These are phyloP conservation scores for Arabidopsis arenosa DNA, from an alignment of 345 rosid genomes.

Conservation along the genomic window DNA sequence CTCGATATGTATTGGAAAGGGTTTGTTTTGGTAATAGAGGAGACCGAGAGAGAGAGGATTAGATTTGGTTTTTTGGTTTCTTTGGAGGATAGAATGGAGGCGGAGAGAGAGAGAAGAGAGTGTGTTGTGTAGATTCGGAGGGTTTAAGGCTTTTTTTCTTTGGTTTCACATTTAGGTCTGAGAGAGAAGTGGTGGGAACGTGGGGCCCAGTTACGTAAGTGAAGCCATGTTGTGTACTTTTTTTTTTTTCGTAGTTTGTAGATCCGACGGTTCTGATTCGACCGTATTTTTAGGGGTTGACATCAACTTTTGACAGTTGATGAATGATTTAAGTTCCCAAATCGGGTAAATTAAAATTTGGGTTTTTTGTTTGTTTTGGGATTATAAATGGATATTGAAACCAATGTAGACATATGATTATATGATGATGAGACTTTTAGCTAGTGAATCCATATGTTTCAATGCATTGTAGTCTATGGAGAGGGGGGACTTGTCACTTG, in stretches of 20 bases:
- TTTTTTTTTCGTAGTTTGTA: background rate
- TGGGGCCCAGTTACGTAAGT: slow-evolving; percentile 40
- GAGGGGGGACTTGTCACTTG: background rate
- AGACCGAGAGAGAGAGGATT: slow-evolving; percentile 44
- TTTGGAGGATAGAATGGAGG: slow-evolving; percentile 37
- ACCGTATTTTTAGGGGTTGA: slow-evolving; percentile 42
- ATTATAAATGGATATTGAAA: too few species aligned
- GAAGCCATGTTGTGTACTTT: background rate
- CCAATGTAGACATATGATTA: too few species aligned
- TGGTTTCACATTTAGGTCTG: slow-evolving; percentile 24
- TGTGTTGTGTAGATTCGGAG: slow-evolving; percentile 33
- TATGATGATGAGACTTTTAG: background rate
- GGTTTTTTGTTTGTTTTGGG: too few species aligned
- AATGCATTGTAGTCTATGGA: background rate
- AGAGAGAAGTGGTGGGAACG: slow-evolving; percentile 41
- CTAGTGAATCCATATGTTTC: background rate
- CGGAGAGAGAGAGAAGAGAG: slow-evolving; percentile 41
- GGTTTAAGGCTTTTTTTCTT: slow-evolving; percentile 35
- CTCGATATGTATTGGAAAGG: background rate
- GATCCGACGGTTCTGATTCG: slow-evolving; percentile 44
- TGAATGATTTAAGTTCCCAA: background rate
- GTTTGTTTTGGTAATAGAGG: slow-evolving; percentile 13
- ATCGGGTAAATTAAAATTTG: slow-evolving; percentile 10
- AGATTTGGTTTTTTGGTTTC: slow-evolving; percentile 6
- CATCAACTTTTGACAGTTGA: slow-evolving; percentile 33